phyloP scores from a whole-genome alignment of 768 basidiomycete genomes.

The Suillus tomentosus region DNA sequence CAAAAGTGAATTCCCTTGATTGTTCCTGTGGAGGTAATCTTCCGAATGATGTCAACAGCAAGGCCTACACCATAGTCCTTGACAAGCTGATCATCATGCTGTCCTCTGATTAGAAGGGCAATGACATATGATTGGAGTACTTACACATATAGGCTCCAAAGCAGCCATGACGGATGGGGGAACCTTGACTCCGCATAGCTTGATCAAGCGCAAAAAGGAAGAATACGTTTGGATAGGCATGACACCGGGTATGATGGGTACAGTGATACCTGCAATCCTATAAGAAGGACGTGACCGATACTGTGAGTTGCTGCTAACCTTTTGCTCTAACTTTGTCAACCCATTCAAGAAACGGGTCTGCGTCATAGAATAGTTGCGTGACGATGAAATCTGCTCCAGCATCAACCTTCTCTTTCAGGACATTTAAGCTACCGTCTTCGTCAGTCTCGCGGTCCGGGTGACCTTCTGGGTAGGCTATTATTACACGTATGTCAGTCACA shows the following conservation, averaged over 20 bases:
- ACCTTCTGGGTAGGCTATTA: slow-evolving; percentile 86
- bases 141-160: slow-evolving; percentile 76
- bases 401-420: slow-evolving; percentile 85
- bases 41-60: slow-evolving; percentile 77
- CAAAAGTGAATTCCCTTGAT: slow-evolving; percentile 89
- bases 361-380: slow-evolving; percentile 97
- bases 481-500: not conserved
- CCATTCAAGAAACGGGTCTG: slow-evolving; percentile 86
- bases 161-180: slow-evolving; percentile 65
- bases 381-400: slow-evolving; percentile 96
- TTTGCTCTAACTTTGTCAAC: slow-evolving; percentile 63
- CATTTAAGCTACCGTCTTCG: slow-evolving; percentile 64
- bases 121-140: slow-evolving; percentile 21
- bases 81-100: slow-evolving; percentile 93
- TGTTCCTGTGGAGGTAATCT: slow-evolving; percentile 53
- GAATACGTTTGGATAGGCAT: slow-evolving; percentile 98
- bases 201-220: slow-evolving; percentile 89
- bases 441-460: slow-evolving; percentile 62
- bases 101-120: not conserved
- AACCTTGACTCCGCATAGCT: slow-evolving; percentile 81
- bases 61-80: slow-evolving; percentile 93
- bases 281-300: slow-evolving; percentile 13
- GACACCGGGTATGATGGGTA: slow-evolving; percentile 92
- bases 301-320: slow-evolving; percentile 47
- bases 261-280: slow-evolving; percentile 66